These are phyloP conservation scores for Auricularia sp. DNA, from an alignment of 768 basidiomycete genomes.

Conservation along the genomic window DNA sequence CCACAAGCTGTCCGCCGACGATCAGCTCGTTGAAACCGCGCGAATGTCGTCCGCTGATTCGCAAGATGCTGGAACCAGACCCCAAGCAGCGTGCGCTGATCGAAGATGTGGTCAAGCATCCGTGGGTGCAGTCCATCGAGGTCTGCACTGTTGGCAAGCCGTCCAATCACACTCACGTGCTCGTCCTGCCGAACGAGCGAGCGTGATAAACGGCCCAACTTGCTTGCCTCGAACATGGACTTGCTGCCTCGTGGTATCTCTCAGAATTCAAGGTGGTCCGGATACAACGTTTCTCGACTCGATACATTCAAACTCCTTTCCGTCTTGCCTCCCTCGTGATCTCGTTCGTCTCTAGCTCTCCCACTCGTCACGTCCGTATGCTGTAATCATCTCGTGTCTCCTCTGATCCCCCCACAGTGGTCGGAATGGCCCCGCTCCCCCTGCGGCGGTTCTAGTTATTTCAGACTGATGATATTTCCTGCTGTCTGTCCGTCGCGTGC, in stretches of 20 bases:
- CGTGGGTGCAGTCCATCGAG: conserved; percentile 76
- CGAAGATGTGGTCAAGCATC: conserved; percentile 68
- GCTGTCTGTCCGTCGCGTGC: background rate
- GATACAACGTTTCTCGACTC: background rate
- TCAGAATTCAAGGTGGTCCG: background rate
- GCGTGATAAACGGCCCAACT: background rate
- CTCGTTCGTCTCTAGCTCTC: background rate
- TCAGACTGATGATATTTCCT: background rate
- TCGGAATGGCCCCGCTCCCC: background rate
- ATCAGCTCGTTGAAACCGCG: conserved; percentile 85
- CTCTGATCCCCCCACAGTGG: background rate
- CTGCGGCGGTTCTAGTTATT: background rate
- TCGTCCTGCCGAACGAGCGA: background rate
- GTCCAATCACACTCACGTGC: background rate
- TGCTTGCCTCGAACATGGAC: background rate
- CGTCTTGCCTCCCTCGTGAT: background rate
- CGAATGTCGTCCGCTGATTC: conserved; percentile 70
- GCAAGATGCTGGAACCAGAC: conserved; percentile 94
- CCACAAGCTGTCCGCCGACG: conserved; percentile 43
- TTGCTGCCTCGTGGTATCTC: background rate
- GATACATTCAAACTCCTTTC: background rate
- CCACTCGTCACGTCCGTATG: background rate
- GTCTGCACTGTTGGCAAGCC: conserved; percentile 45
- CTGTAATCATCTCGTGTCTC: background rate
- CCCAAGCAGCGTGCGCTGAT: conserved; percentile 66